Percentiles rank a stretch among this genome's conserved stretches.
Evolutionary conservation across 495 filamentous ascomycete species (phyloP).

Genomic region (Terfezia boudieri): DNA sequence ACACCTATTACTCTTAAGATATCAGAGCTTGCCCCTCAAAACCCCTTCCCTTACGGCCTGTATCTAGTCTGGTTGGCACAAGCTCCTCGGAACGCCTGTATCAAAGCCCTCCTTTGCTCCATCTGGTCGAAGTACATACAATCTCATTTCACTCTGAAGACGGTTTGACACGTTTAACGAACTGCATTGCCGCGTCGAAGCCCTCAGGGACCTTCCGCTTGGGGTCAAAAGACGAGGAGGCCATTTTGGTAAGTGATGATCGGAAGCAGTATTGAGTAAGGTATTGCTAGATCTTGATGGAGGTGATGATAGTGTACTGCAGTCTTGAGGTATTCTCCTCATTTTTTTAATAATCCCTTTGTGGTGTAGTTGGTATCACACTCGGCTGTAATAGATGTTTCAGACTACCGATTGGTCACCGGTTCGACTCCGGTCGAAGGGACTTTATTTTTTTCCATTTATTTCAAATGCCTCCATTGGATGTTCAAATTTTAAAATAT

Average conservation of each 20-base stretch:
- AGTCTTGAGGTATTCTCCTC: too few species aligned
- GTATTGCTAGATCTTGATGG: too few species aligned
- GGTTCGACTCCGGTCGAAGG: slow-evolving; percentile 17
- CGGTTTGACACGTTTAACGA: slow-evolving; percentile 56
- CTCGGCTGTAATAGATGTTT: slow-evolving; percentile 12
- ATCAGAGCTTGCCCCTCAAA: slow-evolving; percentile 18
- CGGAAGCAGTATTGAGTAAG: too few species aligned
- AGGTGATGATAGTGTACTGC: too few species aligned
- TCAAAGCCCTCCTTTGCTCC: slow-evolving; percentile 45
- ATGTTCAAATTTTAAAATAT: too few species aligned
- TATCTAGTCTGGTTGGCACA: too few species aligned
- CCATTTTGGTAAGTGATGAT: too few species aligned
- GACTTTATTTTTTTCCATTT: slow-evolving; percentile 6
- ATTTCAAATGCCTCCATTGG: background rate
- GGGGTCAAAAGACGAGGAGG: slow-evolving; percentile 33
- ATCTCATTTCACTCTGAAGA: slow-evolving; percentile 36
- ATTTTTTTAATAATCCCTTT: slow-evolving; percentile 11
- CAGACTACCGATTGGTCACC: slow-evolving; percentile 5
- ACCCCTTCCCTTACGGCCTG: too few species aligned
- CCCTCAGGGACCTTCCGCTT: slow-evolving; percentile 68
- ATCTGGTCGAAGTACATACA: slow-evolving; percentile 35
- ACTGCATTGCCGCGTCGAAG: slow-evolving; percentile 53
- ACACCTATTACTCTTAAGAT: slow-evolving; percentile 33
- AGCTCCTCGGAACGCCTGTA: too few species aligned
- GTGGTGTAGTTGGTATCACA: slow-evolving; percentile 18